Evolutionary conservation across 1,139 yeast genomes (phyloP).

Genomic region (Hyphopichia pseudoburtonii): DNA sequence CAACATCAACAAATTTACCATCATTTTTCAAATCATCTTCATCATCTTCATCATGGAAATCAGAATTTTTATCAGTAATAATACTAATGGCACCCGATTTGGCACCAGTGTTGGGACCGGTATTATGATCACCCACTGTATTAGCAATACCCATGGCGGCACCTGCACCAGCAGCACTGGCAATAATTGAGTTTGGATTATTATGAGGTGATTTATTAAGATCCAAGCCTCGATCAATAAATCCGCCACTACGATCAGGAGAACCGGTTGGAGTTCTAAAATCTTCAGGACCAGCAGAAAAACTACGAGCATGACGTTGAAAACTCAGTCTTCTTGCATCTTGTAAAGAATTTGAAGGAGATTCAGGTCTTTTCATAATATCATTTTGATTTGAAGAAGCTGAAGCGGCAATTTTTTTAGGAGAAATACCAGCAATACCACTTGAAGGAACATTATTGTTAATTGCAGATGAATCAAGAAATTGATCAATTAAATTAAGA

Average conservation of each 20-base stretch:
- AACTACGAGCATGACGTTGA: conserved; percentile 39
- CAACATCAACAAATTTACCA: conserved; percentile 10
- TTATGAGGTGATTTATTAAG: conserved; percentile 5
- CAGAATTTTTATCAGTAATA: neutral
- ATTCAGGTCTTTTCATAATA: conserved; percentile 14
- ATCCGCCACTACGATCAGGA: conserved; percentile 27
- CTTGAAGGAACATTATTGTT: conserved; percentile 12
- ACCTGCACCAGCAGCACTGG: conserved; percentile 12
- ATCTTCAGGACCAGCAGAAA: conserved; percentile 45
- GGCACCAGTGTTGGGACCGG: neutral
- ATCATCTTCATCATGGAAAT: too few species aligned
- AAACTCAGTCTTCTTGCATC: conserved; percentile 17
- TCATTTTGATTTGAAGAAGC: conserved; percentile 14
- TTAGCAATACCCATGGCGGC: conserved; percentile 12
- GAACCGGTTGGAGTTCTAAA: conserved; percentile 43
- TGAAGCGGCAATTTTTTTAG: conserved; percentile 11
- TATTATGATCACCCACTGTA: conserved; percentile 8
- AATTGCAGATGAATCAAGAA: conserved; percentile 17
- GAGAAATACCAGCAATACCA: conserved; percentile 8
- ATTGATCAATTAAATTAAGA: conserved; percentile 35
- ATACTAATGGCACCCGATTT: neutral
- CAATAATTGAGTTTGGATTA: conserved; percentile 8
- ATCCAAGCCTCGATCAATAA: conserved; percentile 5
- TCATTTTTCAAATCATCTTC: too few species aligned
- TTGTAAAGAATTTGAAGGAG: conserved; percentile 13